Base-by-base conservation (phyloP, 2,329 filamentous ascomycete species). In the Pestalotiopsis sp. region DNA sequence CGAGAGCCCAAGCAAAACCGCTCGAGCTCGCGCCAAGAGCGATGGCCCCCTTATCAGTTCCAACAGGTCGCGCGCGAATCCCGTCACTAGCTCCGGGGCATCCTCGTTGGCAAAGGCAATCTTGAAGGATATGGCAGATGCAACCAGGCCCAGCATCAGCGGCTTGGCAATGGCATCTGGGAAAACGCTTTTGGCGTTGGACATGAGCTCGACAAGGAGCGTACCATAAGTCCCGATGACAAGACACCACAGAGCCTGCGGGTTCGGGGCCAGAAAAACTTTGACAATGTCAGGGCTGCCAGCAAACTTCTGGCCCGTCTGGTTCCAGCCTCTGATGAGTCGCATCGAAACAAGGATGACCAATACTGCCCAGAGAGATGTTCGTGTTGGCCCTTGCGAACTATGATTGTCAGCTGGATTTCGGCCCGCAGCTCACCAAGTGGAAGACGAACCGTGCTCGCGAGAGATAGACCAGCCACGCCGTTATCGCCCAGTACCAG, bases 261-360 rank as follows among this genome's bases (percentile, higher is more conserved):
- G 90, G 68, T 93, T 87, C 0, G 86, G 82, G 17, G 86, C 82
- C 67, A 97, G 83, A 75, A 93, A 92, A 4, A 80, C 83, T 69
- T 92, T 93, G 71, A 93, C 92, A 60, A 98, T 93, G 75, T 98
- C 96, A 31, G 94, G 90, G 52, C 91, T 92, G n/a, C 95, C 95
- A 1, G 96, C 92, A 74, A 94, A 95, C 79, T 99, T 99, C 77
- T 98, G 95, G 4, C 96, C 96, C 0, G 96, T 98, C 79, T 98
- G 96, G 76, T 98, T 98, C 95, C 95, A 99, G 68, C 92, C 88
- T 58, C 93, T 85, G 49, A 90, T 83, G 2, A 97, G 74, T 45
- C 95, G 88, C 66, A 93, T 87, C 7, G 89, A 81, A 1, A 85
- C 75, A 7, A 95, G 83, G 0, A 92, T 83, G 39, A 86, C 74